These are phyloP conservation scores for Nemophila menziesii DNA, from an alignment of 257 asterid genomes.

Conservation along the genomic window DNA sequence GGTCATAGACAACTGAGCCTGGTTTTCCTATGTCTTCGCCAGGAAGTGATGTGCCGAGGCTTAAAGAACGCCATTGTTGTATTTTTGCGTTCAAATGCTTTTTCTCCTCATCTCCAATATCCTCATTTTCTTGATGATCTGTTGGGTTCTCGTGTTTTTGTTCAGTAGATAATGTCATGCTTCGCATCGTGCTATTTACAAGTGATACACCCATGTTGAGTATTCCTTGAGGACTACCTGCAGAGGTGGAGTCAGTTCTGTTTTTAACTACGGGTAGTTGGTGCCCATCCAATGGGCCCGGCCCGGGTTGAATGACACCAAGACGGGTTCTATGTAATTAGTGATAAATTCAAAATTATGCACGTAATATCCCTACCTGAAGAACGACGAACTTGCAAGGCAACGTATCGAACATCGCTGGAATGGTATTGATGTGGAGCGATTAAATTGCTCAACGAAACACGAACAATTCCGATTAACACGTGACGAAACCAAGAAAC, in stretches of 20 bases:
- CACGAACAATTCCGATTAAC: slow-evolving; percentile 43
- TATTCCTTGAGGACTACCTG: slow-evolving; percentile 79
- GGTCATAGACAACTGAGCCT: slow-evolving; percentile 19
- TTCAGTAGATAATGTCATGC: slow-evolving; percentile 18
- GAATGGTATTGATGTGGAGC: slow-evolving; percentile 3
- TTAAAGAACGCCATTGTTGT: slow-evolving; percentile 36
- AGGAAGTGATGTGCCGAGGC: slow-evolving; percentile 21
- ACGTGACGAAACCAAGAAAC: slow-evolving; percentile 56
- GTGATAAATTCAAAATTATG: too few relatives aligned
- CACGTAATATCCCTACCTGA: too few relatives aligned
- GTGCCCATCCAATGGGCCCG: too few relatives aligned
- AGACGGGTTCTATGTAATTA: too few relatives aligned
- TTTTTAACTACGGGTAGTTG: too few relatives aligned
- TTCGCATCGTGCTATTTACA: slow-evolving; percentile 27
- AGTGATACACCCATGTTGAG: slow-evolving; percentile 68
- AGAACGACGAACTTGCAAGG: slow-evolving; percentile 59
- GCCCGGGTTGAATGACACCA: too few relatives aligned
- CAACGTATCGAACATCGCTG: slow-evolving; percentile 31
- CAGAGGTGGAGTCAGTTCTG: too few relatives aligned
- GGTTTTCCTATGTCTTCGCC: slow-evolving; percentile 20
- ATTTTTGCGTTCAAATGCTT: slow-evolving; percentile 15
- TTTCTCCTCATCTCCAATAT: background rate
- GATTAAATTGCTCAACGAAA: slow-evolving; percentile 34
- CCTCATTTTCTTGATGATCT: slow-evolving; percentile 2
- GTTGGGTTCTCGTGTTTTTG: background rate